Evolutionary conservation across 768 basidiomycete species (phyloP), one percentile per base, ranked within the genome.

Genomic region (Russula earlei): DNA sequence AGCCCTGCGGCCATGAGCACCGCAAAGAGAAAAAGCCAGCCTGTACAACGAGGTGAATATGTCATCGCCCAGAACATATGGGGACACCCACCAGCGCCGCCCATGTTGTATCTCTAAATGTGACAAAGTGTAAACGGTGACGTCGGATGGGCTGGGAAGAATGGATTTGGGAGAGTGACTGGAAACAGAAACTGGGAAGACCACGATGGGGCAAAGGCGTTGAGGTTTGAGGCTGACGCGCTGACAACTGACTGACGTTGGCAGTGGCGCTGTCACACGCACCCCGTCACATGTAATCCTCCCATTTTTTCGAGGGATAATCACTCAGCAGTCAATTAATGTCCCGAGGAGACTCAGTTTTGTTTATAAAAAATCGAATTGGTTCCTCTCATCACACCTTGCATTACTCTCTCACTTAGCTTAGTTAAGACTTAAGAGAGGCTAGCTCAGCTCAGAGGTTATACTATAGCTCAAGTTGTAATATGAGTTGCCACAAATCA

Each of bases 11-110:
- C 87, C 83, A 91, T 84, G 52, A 98, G 84, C 69, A 97, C 94
- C 68, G 91, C 82, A 69, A 97, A 93, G 64, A 98, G 81, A 76
- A 96, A 99, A 62, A 99, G 73, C 95, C 94, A 97, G 68, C 91
- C 93, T 94, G 54, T 22, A 34, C 15, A 27, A 47, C 29, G 5
- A 27, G 14, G 22, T 34, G 27, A 42, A 49, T 9, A 40, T 38
- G 12, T 9, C 20, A 50, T 25, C 27, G 5, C 15, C 17, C 41
- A 47, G 46, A 9, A 47, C 42, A n/a, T 14, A 47, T 27, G 27
- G 31, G 37, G 52, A 48, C 49, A 70, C 74, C 61, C 47, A 75
- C 74, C 74, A 65, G 74, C 69, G 46, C 73, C 74, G 51, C 73
- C 72, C 74, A 76, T 75, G 36, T 58, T 48, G 40, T 52, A 44